Evolutionary conservation across 768 basidiomycete genomes (phyloP).

Genomic region (Trametes punicea): DNA sequence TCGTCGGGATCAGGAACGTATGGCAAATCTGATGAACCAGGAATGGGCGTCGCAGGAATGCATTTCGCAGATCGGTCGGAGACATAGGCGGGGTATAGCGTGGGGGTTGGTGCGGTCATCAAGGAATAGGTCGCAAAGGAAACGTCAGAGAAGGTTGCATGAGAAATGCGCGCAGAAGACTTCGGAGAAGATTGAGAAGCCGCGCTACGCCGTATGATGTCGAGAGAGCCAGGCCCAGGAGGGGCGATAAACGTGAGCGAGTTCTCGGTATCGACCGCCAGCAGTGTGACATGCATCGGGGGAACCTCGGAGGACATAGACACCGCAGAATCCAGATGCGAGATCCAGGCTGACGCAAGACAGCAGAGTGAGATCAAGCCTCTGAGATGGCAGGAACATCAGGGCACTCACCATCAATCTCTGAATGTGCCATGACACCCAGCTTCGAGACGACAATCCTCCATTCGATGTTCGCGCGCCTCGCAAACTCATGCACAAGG

Average conservation of each 20-base stretch:
- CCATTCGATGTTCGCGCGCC: constrained; percentile 75
- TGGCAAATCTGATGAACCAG: constrained; percentile 33
- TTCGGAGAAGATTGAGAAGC: background rate
- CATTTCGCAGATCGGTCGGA: constrained; percentile 16
- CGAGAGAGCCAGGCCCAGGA: background rate
- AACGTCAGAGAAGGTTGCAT: constrained; percentile 16
- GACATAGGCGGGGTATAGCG: constrained; percentile 4
- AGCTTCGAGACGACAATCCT: constrained; percentile 68
- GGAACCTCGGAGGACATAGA: constrained; percentile 40
- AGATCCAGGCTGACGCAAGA: constrained; percentile 56
- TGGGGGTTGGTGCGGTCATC: constrained; percentile 28
- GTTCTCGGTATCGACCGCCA: constrained; percentile 56
- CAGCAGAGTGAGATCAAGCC: constrained; percentile 36
- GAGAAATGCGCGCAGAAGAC: constrained; percentile 5
- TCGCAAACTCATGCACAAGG: constrained; percentile 60
- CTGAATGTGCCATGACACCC: constrained; percentile 54
- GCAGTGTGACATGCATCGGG: constrained; percentile 56
- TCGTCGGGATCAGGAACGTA: constrained; percentile 26
- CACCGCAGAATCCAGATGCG: constrained; percentile 43
- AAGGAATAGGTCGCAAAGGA: constrained; percentile 44
- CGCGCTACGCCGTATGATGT: constrained; percentile 1
- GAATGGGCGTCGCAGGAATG: constrained; percentile 39
- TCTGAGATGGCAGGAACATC: constrained; percentile 28
- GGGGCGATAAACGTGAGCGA: constrained; percentile 56
- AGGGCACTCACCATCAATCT: constrained; percentile 58